Evolutionary conservation across 1,139 yeast genomes (phyloP), one percentile per base, ranked within the genome.

Genomic region (Chernovozyma sophiae-reginae): DNA sequence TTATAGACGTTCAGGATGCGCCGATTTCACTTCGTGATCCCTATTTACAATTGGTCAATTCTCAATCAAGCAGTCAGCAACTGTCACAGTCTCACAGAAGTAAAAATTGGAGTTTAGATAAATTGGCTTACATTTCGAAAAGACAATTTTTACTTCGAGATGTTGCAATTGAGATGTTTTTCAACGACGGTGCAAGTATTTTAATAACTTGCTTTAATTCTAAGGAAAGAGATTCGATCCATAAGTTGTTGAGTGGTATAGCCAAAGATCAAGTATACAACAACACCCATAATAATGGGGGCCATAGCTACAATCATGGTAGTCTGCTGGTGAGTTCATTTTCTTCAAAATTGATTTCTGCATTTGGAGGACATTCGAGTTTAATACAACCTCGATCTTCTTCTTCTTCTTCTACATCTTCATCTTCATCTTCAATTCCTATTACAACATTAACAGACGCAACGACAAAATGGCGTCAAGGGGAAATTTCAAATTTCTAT

Each of bases 401-500:
- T 7, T 25, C 27, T 5, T 25, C 27, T 8, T 7, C n/a, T 5
- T 25, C 15, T 12, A 13, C 11, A 22, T 7, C 24, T 22, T 6
- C 7, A 5, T 11, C 6, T 12, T 6, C 13, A 12, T 25, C 27
- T 5, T 25, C 27, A 25, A 12, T 25, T 5, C n/a, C 15, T 12
- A 13, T 13, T 13, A 8, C 27, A 5, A 13, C 27, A n/a, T 19
- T 69, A n/a, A 61, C 72, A 13, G 58, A 71, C 2, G 79, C 83
- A 0, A 81, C 95, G 0, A 72, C 66, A 43, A 74, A 77, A 47
- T 86, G 96, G 96, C 73, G 67, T 45, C 63, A 59, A 38, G 95
- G 95, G 1, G 80, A 80, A 45, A 73, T 86, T 54, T 84, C 95
- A 1, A 86, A 86, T 52, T 86, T 86, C 47, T 82, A 81, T 52